Evolutionary conservation across 768 basidiomycete species (phyloP).

Genomic region (Mycena epipterygia): DNA sequence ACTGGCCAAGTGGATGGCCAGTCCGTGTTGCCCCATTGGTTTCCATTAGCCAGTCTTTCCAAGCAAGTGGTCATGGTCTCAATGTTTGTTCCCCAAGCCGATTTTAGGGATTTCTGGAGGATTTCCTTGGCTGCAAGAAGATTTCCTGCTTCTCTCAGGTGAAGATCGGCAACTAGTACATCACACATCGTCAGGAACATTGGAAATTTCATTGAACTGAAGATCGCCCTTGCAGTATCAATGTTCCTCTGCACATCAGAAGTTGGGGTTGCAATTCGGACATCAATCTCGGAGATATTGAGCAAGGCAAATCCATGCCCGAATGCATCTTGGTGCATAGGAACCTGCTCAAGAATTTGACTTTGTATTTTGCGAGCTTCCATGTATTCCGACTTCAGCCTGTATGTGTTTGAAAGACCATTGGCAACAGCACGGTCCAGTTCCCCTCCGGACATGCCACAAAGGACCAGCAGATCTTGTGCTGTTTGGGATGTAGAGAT

Average conservation of each 20-base stretch:
- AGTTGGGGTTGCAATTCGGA: too few species aligned
- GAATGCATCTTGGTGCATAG: background rate
- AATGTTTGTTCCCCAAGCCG: too few species aligned
- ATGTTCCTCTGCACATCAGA: too few species aligned
- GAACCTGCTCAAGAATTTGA: background rate
- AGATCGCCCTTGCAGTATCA: background rate
- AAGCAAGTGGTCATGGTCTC: too few species aligned
- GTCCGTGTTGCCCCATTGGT: background rate
- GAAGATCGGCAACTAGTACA: background rate
- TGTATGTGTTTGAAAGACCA: too few species aligned
- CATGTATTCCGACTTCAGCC: background rate
- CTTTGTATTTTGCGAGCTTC: background rate
- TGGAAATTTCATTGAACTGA: background rate
- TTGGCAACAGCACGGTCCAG: background rate
- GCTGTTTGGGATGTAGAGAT: background rate
- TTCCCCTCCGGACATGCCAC: background rate
- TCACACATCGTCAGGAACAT: background rate
- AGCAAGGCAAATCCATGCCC: background rate
- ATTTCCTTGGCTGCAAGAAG: too few species aligned
- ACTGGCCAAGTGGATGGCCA: background rate
- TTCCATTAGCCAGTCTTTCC: background rate
- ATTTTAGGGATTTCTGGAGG: too few species aligned
- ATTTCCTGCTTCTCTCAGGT: background rate
- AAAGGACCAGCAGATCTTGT: background rate
- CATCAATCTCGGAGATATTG: too few species aligned